These are phyloP conservation scores for Zizania palustris DNA, from an alignment of 202 grass and related monocot species.

Conservation along the genomic window DNA sequence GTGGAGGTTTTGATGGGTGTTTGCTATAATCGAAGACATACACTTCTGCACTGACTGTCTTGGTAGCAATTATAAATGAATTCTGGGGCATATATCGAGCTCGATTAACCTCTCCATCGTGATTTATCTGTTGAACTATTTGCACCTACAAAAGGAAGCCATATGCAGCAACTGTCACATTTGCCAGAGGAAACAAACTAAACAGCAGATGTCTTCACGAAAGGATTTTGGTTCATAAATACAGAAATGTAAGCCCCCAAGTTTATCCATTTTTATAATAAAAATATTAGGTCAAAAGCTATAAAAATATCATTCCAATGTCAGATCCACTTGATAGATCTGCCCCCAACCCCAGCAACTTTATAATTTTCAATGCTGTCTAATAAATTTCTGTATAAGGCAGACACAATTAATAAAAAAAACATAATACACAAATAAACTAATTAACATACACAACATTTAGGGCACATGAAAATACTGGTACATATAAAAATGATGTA, in stretches of 20 bases:
- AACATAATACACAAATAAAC: neutral
- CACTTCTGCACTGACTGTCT: slow-evolving; percentile 92
- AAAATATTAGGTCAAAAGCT: no score
- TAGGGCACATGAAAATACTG: neutral
- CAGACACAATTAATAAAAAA: neutral
- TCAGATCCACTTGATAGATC: neutral
- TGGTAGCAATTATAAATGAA: slow-evolving; percentile 95
- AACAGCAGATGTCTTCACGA: neutral
- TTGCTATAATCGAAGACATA: slow-evolving; percentile 99
- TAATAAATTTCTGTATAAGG: neutral
- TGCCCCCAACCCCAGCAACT: neutral
- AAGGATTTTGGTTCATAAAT: neutral
- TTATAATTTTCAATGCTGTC: neutral
- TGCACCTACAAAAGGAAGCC: slow-evolving; percentile 64
- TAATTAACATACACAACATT: neutral
- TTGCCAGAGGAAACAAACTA: neutral
- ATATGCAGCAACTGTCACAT: neutral
- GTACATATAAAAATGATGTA: neutral
- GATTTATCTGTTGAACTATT: slow-evolving; percentile 99
- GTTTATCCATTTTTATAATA: neutral
- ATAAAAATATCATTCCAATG: neutral
- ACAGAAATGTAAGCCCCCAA: neutral
- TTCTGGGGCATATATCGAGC: slow-evolving; percentile 99
- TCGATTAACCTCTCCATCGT: slow-evolving; percentile 96
- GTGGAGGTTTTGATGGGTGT: slow-evolving; percentile 91